Evolutionary conservation across 768 basidiomycete genomes (phyloP).

Genomic region (Holtermanniella nyarrowii): DNA sequence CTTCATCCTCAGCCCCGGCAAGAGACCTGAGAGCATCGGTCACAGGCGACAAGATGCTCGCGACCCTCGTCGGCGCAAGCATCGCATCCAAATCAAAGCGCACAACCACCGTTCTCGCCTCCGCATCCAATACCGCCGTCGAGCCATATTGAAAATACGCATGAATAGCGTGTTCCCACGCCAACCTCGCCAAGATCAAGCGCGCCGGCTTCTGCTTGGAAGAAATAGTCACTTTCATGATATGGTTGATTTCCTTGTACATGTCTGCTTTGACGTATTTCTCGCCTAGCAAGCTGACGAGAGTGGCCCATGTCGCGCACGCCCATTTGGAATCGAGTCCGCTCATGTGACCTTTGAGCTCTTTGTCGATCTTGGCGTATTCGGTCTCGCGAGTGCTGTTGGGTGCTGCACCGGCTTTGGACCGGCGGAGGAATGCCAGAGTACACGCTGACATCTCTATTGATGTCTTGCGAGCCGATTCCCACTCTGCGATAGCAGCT

Average conservation of each 20-base stretch:
- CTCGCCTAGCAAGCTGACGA: constrained; percentile 33
- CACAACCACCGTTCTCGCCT: constrained; percentile 9
- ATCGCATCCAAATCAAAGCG: constrained; percentile 15
- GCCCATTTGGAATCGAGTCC: constrained; percentile 27
- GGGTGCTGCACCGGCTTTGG: neutral
- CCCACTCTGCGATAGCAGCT: neutral
- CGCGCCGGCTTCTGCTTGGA: constrained; percentile 16
- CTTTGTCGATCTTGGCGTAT: constrained; percentile 15
- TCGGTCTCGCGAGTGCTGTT: constrained; percentile 10
- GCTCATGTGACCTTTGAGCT: constrained; percentile 17
- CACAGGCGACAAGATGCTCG: constrained; percentile 24
- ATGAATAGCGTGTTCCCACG: constrained; percentile 37
- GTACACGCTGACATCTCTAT: neutral
- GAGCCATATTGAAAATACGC: constrained; percentile 24
- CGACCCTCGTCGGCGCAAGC: constrained; percentile 7
- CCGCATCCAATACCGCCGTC: constrained; percentile 10
- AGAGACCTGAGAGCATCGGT: constrained; percentile 16
- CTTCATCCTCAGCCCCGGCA: neutral
- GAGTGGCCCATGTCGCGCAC: constrained; percentile 29
- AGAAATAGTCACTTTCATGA: constrained; percentile 32
- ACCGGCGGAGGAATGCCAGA: neutral
- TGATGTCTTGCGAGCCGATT: neutral
- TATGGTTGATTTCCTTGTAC: constrained; percentile 21
- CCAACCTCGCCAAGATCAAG: constrained; percentile 20
- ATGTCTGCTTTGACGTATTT: constrained; percentile 23